Base-by-base conservation (phyloP, 257 asterid genomes). In the Solanum dulcamara region DNA sequence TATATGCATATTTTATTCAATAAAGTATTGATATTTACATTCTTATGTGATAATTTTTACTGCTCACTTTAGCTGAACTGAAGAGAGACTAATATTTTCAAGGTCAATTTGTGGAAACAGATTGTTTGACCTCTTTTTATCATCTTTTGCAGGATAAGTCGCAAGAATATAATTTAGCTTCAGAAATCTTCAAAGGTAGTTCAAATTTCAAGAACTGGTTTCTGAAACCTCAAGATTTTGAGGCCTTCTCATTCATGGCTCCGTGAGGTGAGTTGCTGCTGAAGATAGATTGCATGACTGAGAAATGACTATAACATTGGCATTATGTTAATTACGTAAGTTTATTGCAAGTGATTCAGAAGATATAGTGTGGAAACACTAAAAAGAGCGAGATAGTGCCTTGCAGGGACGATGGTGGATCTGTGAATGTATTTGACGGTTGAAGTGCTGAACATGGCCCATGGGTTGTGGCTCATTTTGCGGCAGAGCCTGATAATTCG, bases 201-300 rank as follows among this genome's bases (percentile, higher is more conserved):
- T 92, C 90, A 51, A 87, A 88, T 86, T 96, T 96, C 81, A 89
- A 84, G 50, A 92, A 94, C 92, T 96, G 98, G 99, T 87, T 90
- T 84, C 35, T 85, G 89, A 94, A 93, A 85, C 97, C 94, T 88
- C 92, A 85, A 64, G 87, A 89, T 71, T 88, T 85, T 6, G 99
- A 96, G 93, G 87, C 93, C 74, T 92, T 93, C 86, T 85, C 88
- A 26, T 87, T 37, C 15, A 38, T 40, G 67, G 85, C 88, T 50
- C 81, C 74, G 74, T 88, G 62, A 88, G 67, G 84, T 85, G 80
- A 85, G 88, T 70, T 86, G 44, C 40, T 71, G 80, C 37, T 26
- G 33, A 24, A 13, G 81, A 44, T 77, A 26, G 37, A 46, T 2
- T 75, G 40, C 15, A 26, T 15, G n/a, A 15, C 60, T 44, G 82